phyloP scores from a whole-genome alignment of 2,329 filamentous ascomycete genomes.

The Diaporthe longicolla region DNA sequence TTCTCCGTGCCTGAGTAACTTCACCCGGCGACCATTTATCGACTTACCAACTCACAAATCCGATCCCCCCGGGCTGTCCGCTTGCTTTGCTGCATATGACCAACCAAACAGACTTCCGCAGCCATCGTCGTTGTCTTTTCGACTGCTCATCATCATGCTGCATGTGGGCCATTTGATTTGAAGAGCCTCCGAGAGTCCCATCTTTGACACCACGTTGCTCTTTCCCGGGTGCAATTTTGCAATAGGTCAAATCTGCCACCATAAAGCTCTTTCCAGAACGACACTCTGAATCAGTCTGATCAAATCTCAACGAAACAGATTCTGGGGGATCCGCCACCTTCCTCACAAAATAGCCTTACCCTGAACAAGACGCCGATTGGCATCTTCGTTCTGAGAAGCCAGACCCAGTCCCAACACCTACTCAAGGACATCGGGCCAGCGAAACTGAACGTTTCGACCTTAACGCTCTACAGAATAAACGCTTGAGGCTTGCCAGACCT shows the following conservation, averaged over 20 bases:
- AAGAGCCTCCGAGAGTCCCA: no score
- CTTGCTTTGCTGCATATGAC: background rate
- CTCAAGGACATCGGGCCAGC: background rate
- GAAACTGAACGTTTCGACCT: background rate
- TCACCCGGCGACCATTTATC: background rate
- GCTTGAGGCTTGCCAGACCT: background rate
- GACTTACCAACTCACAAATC: background rate
- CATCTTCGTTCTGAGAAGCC: background rate
- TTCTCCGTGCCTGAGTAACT: background rate
- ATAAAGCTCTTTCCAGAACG: background rate
- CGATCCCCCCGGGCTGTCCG: background rate
- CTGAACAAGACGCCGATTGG: background rate
- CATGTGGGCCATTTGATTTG: background rate
- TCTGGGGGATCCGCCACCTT: background rate
- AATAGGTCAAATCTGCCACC: background rate
- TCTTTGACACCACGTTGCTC: background rate
- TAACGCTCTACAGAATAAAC: background rate
- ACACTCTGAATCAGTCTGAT: background rate
- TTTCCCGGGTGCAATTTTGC: background rate
- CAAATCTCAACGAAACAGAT: background rate
- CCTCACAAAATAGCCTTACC: background rate
- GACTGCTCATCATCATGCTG: background rate
- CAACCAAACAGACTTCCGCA: background rate
- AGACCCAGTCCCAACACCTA: background rate
- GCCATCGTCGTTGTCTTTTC: no score